Evolutionary conservation across 1,284 basidiomycete species (phyloP).

Genomic region (Leccinum fallax): DNA sequence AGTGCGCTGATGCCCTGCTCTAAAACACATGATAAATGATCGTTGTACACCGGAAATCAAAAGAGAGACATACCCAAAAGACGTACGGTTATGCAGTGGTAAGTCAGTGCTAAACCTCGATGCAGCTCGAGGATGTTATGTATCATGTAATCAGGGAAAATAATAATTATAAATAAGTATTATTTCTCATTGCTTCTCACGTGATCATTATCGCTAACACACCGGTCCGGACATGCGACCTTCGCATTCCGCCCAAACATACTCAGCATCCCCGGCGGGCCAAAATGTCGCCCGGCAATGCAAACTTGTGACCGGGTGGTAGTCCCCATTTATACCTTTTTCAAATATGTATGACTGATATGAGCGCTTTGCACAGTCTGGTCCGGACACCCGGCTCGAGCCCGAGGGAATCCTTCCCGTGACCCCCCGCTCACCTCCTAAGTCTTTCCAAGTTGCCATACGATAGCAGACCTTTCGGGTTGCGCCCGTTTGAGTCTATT

Average conservation of each 20-base stretch:
- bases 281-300: conserved; percentile 10
- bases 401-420: conserved; percentile 22
- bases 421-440: conserved; percentile 6
- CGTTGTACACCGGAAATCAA: not conserved
- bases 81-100: not conserved
- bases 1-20: conserved; percentile 2
- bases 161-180: conserved; percentile 9
- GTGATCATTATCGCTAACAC: not conserved
- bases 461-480: conserved; percentile 1
- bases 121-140: not conserved
- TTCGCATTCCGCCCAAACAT: not conserved
- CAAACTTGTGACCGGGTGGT: conserved; percentile 4
- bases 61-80: conserved; percentile 18
- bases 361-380: conserved; percentile 1
- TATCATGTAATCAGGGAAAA: conserved; percentile 25
- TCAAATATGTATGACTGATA: conserved; percentile 18
- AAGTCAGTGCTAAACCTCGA: not conserved
- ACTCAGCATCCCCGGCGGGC: conserved; percentile 13
- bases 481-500: conserved; percentile 22
- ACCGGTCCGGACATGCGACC: conserved; percentile 4
- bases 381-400: conserved; percentile 23
- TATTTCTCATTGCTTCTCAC: not conserved
- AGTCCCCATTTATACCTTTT: conserved; percentile 7
- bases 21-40: not conserved
- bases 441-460: conserved; percentile 1